Evolutionary conservation across 192 early-diverging fungal species (phyloP).

Genomic region (Entomortierella chlamydospora): DNA sequence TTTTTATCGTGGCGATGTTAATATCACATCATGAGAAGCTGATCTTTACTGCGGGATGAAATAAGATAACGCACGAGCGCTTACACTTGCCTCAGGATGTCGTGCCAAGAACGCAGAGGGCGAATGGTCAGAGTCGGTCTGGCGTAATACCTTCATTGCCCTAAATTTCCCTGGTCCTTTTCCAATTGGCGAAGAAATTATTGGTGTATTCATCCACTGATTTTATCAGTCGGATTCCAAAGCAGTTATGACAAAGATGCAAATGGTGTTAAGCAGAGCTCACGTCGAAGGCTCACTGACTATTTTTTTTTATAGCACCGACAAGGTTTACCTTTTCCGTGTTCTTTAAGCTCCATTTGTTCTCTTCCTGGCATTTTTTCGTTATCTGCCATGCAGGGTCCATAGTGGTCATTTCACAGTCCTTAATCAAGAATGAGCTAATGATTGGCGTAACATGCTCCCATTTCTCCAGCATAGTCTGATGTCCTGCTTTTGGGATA

Average conservation of each 20-base stretch:
- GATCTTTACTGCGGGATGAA: no score
- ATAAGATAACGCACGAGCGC: background rate
- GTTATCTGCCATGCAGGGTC: slow-evolving; percentile 66
- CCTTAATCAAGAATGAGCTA: slow-evolving; percentile 65
- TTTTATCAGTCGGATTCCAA: background rate
- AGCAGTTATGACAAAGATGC: slow-evolving; percentile 4
- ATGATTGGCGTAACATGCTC: slow-evolving; percentile 65
- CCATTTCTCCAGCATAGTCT: slow-evolving; percentile 61
- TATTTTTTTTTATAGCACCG: background rate
- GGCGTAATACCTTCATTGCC: slow-evolving; percentile 70
- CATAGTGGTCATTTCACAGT: slow-evolving; percentile 59
- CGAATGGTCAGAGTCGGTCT: slow-evolving; percentile 64
- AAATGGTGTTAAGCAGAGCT: background rate
- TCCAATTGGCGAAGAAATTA: slow-evolving; percentile 54
- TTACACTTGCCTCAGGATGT: slow-evolving; percentile 58
- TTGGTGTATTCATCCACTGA: slow-evolving; percentile 63
- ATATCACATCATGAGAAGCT: no score
- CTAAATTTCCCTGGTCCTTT: slow-evolving; percentile 57
- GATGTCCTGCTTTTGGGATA: slow-evolving; percentile 62
- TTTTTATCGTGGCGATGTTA: no score
- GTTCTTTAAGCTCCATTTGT: slow-evolving; percentile 72
- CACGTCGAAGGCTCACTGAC: no score
- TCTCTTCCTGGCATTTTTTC: slow-evolving; percentile 61
- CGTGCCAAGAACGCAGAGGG: slow-evolving; percentile 62
- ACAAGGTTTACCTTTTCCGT: slow-evolving; percentile 72